phyloP scores from a whole-genome alignment of 2,329 filamentous ascomycete species.

The Alternaria gansuensis region DNA sequence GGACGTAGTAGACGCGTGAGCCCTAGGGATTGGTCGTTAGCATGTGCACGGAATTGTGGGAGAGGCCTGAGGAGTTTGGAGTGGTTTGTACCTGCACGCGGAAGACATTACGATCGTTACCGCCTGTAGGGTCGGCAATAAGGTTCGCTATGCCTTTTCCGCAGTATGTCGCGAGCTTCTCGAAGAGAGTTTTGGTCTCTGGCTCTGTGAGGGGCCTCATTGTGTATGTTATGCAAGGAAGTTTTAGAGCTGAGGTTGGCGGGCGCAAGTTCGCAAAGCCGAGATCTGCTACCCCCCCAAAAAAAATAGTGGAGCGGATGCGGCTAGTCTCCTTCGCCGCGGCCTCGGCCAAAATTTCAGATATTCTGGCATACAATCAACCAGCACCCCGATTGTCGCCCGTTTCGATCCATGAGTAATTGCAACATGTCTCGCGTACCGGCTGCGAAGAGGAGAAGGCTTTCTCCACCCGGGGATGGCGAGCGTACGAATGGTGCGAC shows the following conservation, averaged over 20 bases:
- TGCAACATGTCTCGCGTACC: slow-evolving; percentile 46
- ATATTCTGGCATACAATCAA: slow-evolving; percentile 12
- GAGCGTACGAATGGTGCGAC: slow-evolving; percentile 27
- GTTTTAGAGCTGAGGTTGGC: slow-evolving; percentile 19
- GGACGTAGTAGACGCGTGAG: slow-evolving; percentile 89
- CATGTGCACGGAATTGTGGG: not conserved
- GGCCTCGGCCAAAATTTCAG: slow-evolving; percentile 40
- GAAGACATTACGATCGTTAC: slow-evolving; percentile 56
- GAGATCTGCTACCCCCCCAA: slow-evolving; percentile 16
- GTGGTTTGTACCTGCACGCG: slow-evolving; percentile 56
- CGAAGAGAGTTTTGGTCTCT: slow-evolving; percentile 83
- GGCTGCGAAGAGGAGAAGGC: slow-evolving; percentile 49
- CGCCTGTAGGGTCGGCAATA: slow-evolving; percentile 49
- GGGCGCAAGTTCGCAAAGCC: slow-evolving; percentile 23
- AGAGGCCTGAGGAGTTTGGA: not conserved
- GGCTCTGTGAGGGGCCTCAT: slow-evolving; percentile 83
- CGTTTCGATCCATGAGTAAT: slow-evolving; percentile 4
- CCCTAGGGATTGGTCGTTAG: slow-evolving; percentile 63
- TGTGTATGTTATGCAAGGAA: slow-evolving; percentile 16
- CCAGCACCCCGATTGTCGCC: slow-evolving; percentile 5
- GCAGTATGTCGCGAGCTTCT: slow-evolving; percentile 93
- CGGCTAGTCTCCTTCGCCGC: slow-evolving; percentile 28
- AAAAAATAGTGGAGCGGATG: slow-evolving; percentile 26
- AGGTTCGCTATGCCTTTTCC: slow-evolving; percentile 86
- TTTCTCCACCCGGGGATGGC: slow-evolving; percentile 49